Conservation (phyloP, 2,329 filamentous ascomycete genomes). For the Cercospora sesami region DNA sequence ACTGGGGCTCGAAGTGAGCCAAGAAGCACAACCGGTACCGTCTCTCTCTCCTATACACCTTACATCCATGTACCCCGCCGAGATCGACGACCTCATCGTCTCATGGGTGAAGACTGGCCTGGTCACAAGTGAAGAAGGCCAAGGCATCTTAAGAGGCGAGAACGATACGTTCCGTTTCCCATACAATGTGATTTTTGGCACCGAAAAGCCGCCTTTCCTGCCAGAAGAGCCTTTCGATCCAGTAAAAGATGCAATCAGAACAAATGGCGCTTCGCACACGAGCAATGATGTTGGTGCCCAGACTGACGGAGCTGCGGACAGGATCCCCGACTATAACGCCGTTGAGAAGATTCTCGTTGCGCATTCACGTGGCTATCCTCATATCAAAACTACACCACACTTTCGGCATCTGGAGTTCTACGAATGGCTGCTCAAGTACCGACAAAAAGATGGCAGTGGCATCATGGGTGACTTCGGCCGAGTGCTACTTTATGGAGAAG, state of each 20-base stretch:
- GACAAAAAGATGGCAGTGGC: slow-evolving; percentile 47
- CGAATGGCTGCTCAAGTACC: slow-evolving; percentile 67
- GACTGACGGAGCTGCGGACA: slow-evolving; percentile 45
- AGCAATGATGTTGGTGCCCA: slow-evolving; percentile 31
- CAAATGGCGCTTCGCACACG: slow-evolving; percentile 7
- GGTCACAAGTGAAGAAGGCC: slow-evolving; percentile 53
- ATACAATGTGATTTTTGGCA: background rate
- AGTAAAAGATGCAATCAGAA: slow-evolving; percentile 24
- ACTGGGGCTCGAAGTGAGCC: slow-evolving; percentile 75
- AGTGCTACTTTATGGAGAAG: slow-evolving; percentile 80
- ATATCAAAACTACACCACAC: slow-evolving; percentile 71
- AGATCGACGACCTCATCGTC: slow-evolving; percentile 67
- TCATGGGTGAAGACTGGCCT: slow-evolving; percentile 66
- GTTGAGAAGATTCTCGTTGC: slow-evolving; percentile 70
- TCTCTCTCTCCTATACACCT: slow-evolving; percentile 81
- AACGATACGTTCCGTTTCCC: slow-evolving; percentile 68
- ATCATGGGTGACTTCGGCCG: slow-evolving; percentile 69
- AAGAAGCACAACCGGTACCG: slow-evolving; percentile 68
- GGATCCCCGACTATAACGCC: slow-evolving; percentile 71
- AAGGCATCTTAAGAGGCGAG: slow-evolving; percentile 74
- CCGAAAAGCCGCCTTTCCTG: background rate
- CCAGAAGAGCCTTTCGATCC: slow-evolving; percentile 23
- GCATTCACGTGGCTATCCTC: slow-evolving; percentile 68
- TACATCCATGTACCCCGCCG: slow-evolving; percentile 64
- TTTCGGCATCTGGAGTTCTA: slow-evolving; percentile 85